Conservation (phyloP, 2,329 filamentous ascomycete species). For the Lasiodiplodia hormozganensis region DNA sequence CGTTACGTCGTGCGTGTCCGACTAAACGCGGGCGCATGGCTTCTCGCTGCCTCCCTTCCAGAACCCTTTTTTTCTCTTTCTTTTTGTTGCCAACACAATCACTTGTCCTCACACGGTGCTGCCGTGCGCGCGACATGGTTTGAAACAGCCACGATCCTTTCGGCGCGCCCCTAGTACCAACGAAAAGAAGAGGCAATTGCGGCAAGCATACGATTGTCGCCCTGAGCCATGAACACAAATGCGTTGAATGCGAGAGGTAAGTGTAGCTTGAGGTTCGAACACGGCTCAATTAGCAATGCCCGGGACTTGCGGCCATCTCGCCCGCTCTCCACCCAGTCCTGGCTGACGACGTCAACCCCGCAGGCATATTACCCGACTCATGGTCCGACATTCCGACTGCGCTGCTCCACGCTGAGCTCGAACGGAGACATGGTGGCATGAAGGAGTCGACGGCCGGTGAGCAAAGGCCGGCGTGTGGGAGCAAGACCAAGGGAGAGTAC, state of each 20-base stretch:
- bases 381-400: slow-evolving; percentile 51
- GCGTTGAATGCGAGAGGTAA: slow-evolving; percentile 19
- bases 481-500: slow-evolving; percentile 56
- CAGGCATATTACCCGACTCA: slow-evolving; percentile 32
- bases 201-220: slow-evolving; percentile 2
- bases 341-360: slow-evolving; percentile 11
- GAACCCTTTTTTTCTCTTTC: slow-evolving; percentile 6
- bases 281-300: neutral
- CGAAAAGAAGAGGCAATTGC: neutral
- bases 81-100: neutral
- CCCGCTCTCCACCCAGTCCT: neutral
- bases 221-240: slow-evolving; percentile 19
- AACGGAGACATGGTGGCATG: slow-evolving; percentile 50
- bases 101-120: neutral
- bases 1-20: slow-evolving; percentile 16
- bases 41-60: neutral
- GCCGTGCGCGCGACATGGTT: slow-evolving; percentile 2
- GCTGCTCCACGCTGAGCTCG: slow-evolving; percentile 57
- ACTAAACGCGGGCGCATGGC: slow-evolving; percentile 5
- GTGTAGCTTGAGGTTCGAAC: neutral
- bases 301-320: neutral
- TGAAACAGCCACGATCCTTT: neutral
- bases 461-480: slow-evolving; percentile 59
- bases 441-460: slow-evolving; percentile 41
- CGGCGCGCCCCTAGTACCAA: neutral